Conservation (phyloP, 2,329 filamentous ascomycete species). For the Aspergillus tamarii region DNA sequence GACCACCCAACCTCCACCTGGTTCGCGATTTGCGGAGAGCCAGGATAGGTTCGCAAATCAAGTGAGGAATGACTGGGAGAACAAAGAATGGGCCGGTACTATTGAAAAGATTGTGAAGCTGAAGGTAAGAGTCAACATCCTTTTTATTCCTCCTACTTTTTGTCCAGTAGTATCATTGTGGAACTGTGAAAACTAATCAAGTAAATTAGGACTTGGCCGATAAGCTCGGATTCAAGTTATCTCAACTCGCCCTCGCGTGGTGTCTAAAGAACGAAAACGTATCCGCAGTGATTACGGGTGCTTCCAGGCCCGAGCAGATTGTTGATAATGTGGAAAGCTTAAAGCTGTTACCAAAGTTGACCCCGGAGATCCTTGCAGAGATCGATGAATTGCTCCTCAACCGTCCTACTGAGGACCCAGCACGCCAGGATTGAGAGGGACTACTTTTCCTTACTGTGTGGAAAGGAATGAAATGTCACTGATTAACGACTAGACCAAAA, state of each 20-base stretch:
- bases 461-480: no score
- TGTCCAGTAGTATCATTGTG: no score
- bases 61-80: conserved; percentile 46
- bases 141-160: no score
- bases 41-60: conserved; percentile 60
- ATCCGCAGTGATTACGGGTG: conserved; percentile 46
- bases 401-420: conserved; percentile 29
- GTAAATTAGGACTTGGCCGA: conserved; percentile 23
- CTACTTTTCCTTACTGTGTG: no score
- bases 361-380: conserved; percentile 49
- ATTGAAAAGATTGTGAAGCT: conserved; percentile 62
- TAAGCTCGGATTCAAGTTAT: conserved; percentile 55
- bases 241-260: conserved; percentile 64
- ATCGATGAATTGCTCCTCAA: conserved; percentile 46
- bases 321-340: conserved; percentile 51
- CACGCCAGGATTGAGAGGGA: conserved; percentile 18
- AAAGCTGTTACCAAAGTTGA: conserved; percentile 48
- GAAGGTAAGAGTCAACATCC: conserved; percentile 20
- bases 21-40: conserved; percentile 61
- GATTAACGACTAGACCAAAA: no score
- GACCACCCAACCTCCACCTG: conserved; percentile 53
- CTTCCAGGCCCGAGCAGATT: conserved; percentile 49
- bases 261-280: conserved; percentile 62
- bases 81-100: conserved; percentile 45
- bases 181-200: not conserved